Percentiles rank a stretch among this genome's conserved stretches.
Evolutionary conservation across 805 yeast genomes (phyloP).

Genomic region (Candida coquimbonensis): DNA sequence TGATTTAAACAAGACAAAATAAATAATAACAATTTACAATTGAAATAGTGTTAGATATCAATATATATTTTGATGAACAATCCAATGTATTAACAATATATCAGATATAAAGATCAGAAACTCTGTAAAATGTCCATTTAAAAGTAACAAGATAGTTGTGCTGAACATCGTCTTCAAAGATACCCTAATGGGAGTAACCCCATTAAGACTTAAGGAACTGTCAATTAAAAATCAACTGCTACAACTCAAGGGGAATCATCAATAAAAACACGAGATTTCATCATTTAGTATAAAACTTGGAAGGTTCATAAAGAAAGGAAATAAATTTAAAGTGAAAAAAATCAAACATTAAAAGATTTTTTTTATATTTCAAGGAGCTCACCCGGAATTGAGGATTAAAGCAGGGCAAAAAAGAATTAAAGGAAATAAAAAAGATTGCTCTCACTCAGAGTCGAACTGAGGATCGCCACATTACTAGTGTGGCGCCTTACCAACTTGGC

Average conservation of each 20-base stretch:
- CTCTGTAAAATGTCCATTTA: background rate
- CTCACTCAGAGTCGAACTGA: conserved; percentile 70
- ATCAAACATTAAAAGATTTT: background rate
- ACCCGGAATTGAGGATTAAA: too few relatives aligned
- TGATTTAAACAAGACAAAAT: conserved; percentile 22
- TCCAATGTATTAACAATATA: too few relatives aligned
- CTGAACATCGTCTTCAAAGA: conserved; percentile 25
- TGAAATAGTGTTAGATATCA: background rate
- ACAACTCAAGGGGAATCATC: conserved; percentile 23
- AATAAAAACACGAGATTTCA: conserved; percentile 25
- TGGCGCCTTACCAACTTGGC: conserved; percentile 74
- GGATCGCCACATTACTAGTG: conserved; percentile 81
- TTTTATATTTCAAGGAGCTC: too few relatives aligned
- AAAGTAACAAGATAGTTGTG: conserved; percentile 8
- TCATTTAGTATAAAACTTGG: conserved; percentile 29
- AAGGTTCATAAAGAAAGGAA: conserved; percentile 20
- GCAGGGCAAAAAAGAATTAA: too few relatives aligned
- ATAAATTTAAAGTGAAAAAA: background rate
- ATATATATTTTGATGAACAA: too few relatives aligned
- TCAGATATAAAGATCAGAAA: too few relatives aligned
- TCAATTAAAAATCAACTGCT: background rate
- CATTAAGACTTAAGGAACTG: conserved; percentile 16
- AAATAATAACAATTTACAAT: background rate
- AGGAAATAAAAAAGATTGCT: conserved; percentile 39
- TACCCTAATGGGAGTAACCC: conserved; percentile 19